Conservation (phyloP, 2,329 filamentous ascomycete species). For the Alternaria longipes region DNA sequence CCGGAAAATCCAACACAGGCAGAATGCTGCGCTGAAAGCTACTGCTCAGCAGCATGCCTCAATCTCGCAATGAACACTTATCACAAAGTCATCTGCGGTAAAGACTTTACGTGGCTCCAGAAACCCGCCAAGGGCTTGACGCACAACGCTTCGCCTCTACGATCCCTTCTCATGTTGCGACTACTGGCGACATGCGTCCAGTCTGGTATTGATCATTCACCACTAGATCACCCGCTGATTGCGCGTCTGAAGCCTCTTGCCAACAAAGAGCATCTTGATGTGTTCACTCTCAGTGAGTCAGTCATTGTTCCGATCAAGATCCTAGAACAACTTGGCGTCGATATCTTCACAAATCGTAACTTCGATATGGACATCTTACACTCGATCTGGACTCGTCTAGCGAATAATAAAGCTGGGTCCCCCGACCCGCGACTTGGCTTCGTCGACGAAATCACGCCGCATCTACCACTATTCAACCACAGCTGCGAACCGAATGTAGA, state of each 20-base stretch:
- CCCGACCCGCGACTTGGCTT: constrained; percentile 30
- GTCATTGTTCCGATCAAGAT: constrained; percentile 38
- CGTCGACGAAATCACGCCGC: constrained; percentile 39
- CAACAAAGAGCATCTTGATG: constrained; percentile 34
- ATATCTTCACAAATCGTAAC: constrained; percentile 22
- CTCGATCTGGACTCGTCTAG: constrained; percentile 41
- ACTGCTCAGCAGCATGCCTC: constrained; percentile 39
- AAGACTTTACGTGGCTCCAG: constrained; percentile 39
- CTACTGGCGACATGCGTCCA: constrained; percentile 39
- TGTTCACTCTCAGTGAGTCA: constrained; percentile 43
- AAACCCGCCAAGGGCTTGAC: constrained; percentile 18
- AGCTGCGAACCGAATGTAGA: constrained; percentile 44
- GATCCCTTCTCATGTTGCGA: constrained; percentile 40
- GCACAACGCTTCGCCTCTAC: constrained; percentile 30
- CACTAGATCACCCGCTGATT: constrained; percentile 38
- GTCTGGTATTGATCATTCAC: constrained; percentile 27
- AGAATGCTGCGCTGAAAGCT: constrained; percentile 30
- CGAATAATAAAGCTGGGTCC: constrained; percentile 48
- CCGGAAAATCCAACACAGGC: constrained; percentile 22
- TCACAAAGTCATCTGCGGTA: constrained; percentile 39
- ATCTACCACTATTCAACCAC: constrained; percentile 47
- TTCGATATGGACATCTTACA: constrained; percentile 47
- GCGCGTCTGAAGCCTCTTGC: constrained; percentile 42
- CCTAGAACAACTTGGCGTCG: constrained; percentile 39
- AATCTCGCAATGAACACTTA: constrained; percentile 34